Evolutionary conservation across 345 rosid genomes (phyloP).

Genomic region (Murraya koenigii): DNA sequence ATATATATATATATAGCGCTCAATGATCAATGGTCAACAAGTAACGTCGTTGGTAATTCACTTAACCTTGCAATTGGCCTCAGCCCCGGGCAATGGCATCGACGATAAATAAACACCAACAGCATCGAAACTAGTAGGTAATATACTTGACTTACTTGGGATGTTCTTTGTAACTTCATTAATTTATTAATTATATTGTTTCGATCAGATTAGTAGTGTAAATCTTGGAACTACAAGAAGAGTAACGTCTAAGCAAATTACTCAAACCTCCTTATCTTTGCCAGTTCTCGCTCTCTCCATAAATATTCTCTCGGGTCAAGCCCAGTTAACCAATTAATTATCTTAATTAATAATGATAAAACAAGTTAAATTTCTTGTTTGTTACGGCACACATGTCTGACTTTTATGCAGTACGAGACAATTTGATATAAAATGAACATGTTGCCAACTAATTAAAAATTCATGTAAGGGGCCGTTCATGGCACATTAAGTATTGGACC

Average conservation of each 20-base stretch:
- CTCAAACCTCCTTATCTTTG: conserved; percentile 1
- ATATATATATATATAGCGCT: too few species aligned
- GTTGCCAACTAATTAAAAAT: background rate
- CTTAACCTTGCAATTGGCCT: too few species aligned
- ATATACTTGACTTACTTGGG: too few species aligned
- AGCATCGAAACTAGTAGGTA: too few species aligned
- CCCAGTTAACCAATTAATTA: background rate
- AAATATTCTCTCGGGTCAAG: background rate
- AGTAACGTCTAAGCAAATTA: conserved; percentile 25
- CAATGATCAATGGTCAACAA: too few species aligned
- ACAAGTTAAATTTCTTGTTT: conserved; percentile 1
- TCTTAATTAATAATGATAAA: too few species aligned
- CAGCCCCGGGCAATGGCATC: too few species aligned
- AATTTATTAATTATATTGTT: background rate
- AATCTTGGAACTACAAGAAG: conserved; percentile 16
- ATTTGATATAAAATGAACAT: background rate
- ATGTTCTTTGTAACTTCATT: background rate
- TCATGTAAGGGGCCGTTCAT: too few species aligned
- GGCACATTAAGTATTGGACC: background rate
- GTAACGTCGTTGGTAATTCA: too few species aligned
- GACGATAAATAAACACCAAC: too few species aligned
- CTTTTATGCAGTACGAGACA: background rate
- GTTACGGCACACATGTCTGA: conserved; percentile 1
- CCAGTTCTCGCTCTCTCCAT: background rate
- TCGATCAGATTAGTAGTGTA: background rate